A percentile compares a stretch with the other conserved stretches of the same genome.
phyloP scores from a whole-genome alignment of 495 filamentous ascomycete species.

The Darksidea phi region DNA sequence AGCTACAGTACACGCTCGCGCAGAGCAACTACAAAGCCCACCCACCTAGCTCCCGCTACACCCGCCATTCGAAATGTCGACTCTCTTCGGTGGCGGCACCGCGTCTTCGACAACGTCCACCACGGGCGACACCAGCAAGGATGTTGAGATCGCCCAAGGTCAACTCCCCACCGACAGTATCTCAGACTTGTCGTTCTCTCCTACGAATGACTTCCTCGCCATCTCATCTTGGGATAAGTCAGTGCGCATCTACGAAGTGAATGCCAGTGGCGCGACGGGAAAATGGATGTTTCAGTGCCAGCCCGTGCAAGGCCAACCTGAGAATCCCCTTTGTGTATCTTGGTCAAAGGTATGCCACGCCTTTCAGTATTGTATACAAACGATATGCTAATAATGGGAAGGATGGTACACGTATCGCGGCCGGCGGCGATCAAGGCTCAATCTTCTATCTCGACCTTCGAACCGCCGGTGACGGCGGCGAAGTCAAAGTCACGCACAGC shows the following conservation, averaged over 20 bases:
- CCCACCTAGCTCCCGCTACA: constrained; percentile 29
- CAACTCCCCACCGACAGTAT: constrained; percentile 82
- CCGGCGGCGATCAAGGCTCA: constrained; percentile 80
- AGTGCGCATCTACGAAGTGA: constrained; percentile 88
- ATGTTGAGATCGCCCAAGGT: constrained; percentile 62
- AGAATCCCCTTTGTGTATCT: constrained; percentile 71
- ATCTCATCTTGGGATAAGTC: constrained; percentile 93
- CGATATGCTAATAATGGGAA: constrained; percentile 36
- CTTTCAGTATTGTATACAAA: constrained; percentile 2
- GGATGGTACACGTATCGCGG: constrained; percentile 75
- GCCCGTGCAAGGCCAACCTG: constrained; percentile 28
- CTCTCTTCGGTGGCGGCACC: constrained; percentile 62
- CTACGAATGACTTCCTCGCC: constrained; percentile 72
- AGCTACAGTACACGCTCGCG: not conserved
- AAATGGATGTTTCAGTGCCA: constrained; percentile 78
- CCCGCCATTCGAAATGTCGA: constrained; percentile 51
- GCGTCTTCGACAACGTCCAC: constrained; percentile 61
- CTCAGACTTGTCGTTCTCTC: constrained; percentile 80
- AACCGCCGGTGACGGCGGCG: constrained; percentile 40
- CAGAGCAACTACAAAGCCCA: constrained; percentile 10
- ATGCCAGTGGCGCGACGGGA: constrained; percentile 67
- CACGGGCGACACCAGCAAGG: constrained; percentile 85
- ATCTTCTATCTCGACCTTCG: constrained; percentile 74
- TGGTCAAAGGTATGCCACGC: constrained; percentile 72
- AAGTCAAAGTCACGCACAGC: constrained; percentile 52